Evolutionary conservation across 2,329 filamentous ascomycete genomes (phyloP).

Genomic region (Colletotrichum aenigma): DNA sequence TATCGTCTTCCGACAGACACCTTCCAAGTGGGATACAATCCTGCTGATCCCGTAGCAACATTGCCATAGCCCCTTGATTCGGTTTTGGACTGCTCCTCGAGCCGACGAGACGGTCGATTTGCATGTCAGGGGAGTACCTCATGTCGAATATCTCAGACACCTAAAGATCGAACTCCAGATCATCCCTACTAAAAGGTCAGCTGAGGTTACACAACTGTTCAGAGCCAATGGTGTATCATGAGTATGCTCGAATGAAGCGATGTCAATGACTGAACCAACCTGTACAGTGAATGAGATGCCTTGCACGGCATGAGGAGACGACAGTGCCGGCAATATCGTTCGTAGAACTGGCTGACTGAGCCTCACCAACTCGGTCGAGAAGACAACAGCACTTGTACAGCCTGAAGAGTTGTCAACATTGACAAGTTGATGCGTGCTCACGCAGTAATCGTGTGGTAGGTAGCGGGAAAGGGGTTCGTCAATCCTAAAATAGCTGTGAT

Average conservation of each 20-base stretch:
- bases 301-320: not conserved
- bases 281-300: not conserved
- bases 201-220: not conserved
- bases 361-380: not conserved
- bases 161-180: not conserved
- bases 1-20: constrained; percentile 50
- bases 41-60: constrained; percentile 45
- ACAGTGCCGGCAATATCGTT: not conserved
- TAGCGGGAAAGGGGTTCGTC: not conserved
- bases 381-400: not conserved
- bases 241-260: not conserved
- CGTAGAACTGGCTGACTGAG: not conserved
- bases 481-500: not conserved
- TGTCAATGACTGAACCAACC: not conserved
- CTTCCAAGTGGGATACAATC: constrained; percentile 52
- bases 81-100: not conserved
- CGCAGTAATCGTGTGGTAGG: not conserved
- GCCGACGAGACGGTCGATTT: not conserved
- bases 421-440: not conserved
- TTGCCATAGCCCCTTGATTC: constrained; percentile 15
- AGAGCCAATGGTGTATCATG: not conserved
- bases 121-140: constrained; percentile 14
- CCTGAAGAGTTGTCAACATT: not conserved
- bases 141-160: not conserved
- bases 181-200: constrained; percentile 6